Evolutionary conservation across 2,329 filamentous ascomycete species (phyloP).

Genomic region (Colletotrichum scovillei): DNA sequence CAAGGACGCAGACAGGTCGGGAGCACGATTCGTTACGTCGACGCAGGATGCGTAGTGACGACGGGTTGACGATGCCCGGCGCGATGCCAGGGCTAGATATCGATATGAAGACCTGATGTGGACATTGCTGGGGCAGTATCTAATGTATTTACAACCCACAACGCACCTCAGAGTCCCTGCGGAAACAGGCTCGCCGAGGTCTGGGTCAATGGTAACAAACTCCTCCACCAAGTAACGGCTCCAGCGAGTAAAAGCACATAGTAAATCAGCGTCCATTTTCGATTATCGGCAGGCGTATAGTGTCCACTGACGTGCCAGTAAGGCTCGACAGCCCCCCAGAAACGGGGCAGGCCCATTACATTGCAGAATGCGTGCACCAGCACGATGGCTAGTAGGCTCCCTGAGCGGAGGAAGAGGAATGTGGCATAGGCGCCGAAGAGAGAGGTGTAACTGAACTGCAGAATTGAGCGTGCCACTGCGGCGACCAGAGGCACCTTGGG

Average conservation of each 20-base stretch:
- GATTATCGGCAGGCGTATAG: not conserved
- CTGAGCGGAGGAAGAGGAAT: constrained; percentile 88
- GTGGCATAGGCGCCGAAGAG: constrained; percentile 94
- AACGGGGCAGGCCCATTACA: constrained; percentile 85
- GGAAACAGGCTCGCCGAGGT: constrained; percentile 62
- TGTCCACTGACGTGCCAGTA: constrained; percentile 47
- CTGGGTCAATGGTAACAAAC: constrained; percentile 79
- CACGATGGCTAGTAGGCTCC: constrained; percentile 81
- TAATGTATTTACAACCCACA: not conserved
- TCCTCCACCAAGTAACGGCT: constrained; percentile 75
- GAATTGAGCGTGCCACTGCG: constrained; percentile 76
- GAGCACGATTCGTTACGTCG: constrained; percentile 52
- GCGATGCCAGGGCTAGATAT: constrained; percentile 54
- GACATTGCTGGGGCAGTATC: not conserved
- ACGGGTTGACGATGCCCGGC: constrained; percentile 59
- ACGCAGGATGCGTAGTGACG: constrained; percentile 49
- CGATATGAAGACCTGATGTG: constrained; percentile 39
- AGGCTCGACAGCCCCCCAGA: constrained; percentile 82
- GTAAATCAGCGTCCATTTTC: constrained; percentile 79
- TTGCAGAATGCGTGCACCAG: constrained; percentile 92
- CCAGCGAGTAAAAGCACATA: constrained; percentile 82
- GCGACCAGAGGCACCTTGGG: constrained; percentile 73
- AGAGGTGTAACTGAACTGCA: constrained; percentile 92
- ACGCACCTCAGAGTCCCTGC: not conserved
- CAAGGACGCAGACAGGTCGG: constrained; percentile 47